Percentiles rank a stretch among this genome's conserved stretches.
These are phyloP conservation scores for Akanthomyces dipterigenus DNA, from an alignment of 2,329 filamentous ascomycete species.

Conservation along the genomic window DNA sequence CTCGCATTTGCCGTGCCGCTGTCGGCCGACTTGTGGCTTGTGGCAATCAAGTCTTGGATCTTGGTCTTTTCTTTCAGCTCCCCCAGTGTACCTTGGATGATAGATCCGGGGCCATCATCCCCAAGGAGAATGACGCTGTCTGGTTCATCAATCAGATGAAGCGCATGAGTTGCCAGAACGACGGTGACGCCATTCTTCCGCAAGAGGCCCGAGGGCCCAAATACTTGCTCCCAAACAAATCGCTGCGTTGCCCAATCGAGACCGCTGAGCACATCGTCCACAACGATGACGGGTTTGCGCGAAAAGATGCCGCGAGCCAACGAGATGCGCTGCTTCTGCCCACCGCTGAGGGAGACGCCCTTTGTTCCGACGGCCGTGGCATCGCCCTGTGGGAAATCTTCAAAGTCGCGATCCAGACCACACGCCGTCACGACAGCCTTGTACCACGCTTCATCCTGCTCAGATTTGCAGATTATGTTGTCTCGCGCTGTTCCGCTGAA, in stretches of 20 bases:
- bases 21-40: background rate
- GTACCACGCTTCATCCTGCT: constrained; percentile 18
- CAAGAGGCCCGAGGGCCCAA: constrained; percentile 26
- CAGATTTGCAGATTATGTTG: constrained; percentile 19
- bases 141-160: constrained; percentile 19
- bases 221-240: constrained; percentile 29
- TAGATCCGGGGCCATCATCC: background rate
- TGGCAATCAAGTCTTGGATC: constrained; percentile 1
- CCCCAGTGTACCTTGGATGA: background rate
- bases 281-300: constrained; percentile 18
- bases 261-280: constrained; percentile 29
- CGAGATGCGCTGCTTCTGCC: constrained; percentile 21
- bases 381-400: constrained; percentile 19
- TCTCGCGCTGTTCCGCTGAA: constrained; percentile 17
- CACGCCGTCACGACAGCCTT: constrained; percentile 17
- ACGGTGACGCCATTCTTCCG: constrained; percentile 18
- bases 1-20: background rate
- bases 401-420: constrained; percentile 16
- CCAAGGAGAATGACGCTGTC: constrained; percentile 13
- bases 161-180: constrained; percentile 23
- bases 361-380: constrained; percentile 16
- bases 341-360: constrained; percentile 21
- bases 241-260: constrained; percentile 31
- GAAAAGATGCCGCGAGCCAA: constrained; percentile 22
- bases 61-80: background rate